Evolutionary conservation across 2,329 filamentous ascomycete species (phyloP).

Genomic region (Trichoderma asperellum): DNA sequence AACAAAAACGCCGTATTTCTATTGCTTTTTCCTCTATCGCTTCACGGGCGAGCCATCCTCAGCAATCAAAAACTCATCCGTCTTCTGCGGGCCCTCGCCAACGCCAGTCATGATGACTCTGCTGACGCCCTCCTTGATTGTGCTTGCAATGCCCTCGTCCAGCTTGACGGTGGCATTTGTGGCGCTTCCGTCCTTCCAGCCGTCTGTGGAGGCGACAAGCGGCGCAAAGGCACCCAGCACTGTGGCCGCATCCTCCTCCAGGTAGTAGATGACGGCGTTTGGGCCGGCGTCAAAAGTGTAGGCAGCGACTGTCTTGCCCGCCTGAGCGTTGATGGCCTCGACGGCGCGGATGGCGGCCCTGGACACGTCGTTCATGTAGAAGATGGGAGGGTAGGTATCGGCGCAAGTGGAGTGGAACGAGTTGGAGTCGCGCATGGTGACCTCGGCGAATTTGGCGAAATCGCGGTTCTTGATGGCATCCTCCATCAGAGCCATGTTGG

Average conservation of each 20-base stretch:
- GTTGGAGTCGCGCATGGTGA: conserved; percentile 97
- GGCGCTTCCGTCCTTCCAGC: conserved; percentile 68
- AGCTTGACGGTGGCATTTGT: conserved; percentile 61
- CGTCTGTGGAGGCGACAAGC: conserved; percentile 64
- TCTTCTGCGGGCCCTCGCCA: conserved; percentile 83
- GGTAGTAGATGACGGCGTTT: conserved; percentile 95
- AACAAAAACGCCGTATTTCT: conserved; percentile 14
- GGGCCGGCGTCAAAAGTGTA: conserved; percentile 98
- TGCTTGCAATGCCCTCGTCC: conserved; percentile 65
- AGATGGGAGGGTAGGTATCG: conserved; percentile 96
- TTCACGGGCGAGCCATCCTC: conserved; percentile 61
- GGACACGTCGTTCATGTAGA: conserved; percentile 96
- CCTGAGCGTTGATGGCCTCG: conserved; percentile 81
- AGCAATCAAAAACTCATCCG: conserved; percentile 74
- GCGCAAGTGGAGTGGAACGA: conserved; percentile 94
- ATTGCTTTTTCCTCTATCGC: conserved; percentile 33
- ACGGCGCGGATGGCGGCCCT: conserved; percentile 85
- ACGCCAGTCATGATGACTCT: conserved; percentile 90
- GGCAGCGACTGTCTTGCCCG: conserved; percentile 79
- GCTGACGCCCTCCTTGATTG: conserved; percentile 78
- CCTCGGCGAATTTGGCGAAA: conserved; percentile 82
- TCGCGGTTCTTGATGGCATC: conserved; percentile 76
- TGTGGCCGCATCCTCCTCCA: conserved; percentile 72
- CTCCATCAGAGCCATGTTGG: conserved; percentile 83
- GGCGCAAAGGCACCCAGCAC: conserved; percentile 80